Evolutionary conservation across 2,329 filamentous ascomycete species (phyloP).

Genomic region (Aureobasidium sp.): DNA sequence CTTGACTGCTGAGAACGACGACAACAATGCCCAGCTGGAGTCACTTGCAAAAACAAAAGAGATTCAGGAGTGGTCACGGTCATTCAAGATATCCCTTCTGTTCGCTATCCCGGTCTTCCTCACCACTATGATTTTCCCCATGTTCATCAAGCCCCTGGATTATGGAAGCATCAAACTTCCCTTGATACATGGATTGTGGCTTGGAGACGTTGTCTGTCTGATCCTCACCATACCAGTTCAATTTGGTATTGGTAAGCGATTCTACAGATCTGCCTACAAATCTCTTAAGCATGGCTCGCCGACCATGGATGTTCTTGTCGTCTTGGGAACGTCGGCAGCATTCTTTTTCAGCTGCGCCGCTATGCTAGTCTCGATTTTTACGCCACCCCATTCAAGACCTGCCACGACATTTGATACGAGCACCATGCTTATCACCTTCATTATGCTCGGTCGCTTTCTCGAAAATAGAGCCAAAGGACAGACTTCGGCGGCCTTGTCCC

Average conservation of each 20-base stretch:
- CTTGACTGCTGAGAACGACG: slow-evolving; percentile 80
- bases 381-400: slow-evolving; percentile 70
- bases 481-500: slow-evolving; percentile 87
- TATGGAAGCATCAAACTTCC: slow-evolving; percentile 63
- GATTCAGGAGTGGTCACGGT: slow-evolving; percentile 83
- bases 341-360: slow-evolving; percentile 91
- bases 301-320: slow-evolving; percentile 96
- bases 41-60: slow-evolving; percentile 94
- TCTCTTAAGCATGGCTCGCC: slow-evolving; percentile 84
- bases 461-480: slow-evolving; percentile 95
- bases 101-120: slow-evolving; percentile 90
- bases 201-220: slow-evolving; percentile 82
- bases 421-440: slow-evolving; percentile 96
- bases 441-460: slow-evolving; percentile 81
- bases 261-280: slow-evolving; percentile 90
- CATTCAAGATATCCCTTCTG: slow-evolving; percentile 67
- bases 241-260: slow-evolving; percentile 91
- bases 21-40: slow-evolving; percentile 94
- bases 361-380: slow-evolving; percentile 74
- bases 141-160: slow-evolving; percentile 69
- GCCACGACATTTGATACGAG: slow-evolving; percentile 94
- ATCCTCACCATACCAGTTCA: slow-evolving; percentile 85
- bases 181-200: slow-evolving; percentile 65
- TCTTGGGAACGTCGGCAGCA: slow-evolving; percentile 86
- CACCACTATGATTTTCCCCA: slow-evolving; percentile 89